Base-by-base conservation (phyloP, 352 stramenopile genomes). In the Globisporangium paddicum region DNA sequence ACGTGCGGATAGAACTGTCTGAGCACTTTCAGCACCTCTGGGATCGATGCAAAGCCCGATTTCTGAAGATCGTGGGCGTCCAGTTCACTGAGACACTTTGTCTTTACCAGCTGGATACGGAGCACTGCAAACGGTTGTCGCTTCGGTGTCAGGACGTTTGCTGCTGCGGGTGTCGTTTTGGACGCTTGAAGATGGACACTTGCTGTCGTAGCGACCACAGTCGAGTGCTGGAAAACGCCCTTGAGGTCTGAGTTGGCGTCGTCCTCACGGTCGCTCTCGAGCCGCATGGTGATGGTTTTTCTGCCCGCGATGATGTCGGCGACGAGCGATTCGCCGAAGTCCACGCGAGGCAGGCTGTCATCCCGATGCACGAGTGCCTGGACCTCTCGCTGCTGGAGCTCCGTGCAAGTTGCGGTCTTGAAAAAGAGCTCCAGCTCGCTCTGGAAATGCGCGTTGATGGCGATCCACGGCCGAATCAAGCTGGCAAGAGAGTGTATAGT, bases 241-340 rank as follows among this genome's bases (percentile, higher is more conserved):
- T 30, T 11, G 18, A 92, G 63, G 55, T 89, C 74, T 30, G 82
- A 92, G 47, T 87, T 85, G 1, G 5, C 14, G 47, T 92, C 79
- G 41, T 66, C 53, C 18, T 67, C 35, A 3, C 73, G 44, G 52
- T 89, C 82, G 0, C 76, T 86, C 8, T 72, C 18, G 5, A 90
- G 66, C 1, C 82, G 82, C 74, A 92, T 90, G 23, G 79, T 92
- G 34, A 89, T 70, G 0, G 64, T 79, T 56, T 92, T 92, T 5
- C 55, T 56, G 54, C 70, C 53, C 5, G 41, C 19, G 1, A 82
- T 42, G 28, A 91, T 80, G 21, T 71, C 68, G 1, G 61, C 46
- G 5, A 83, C 73, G 14, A 92, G 71, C n/a, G 62, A 67, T 5
- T 55, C 25, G 32, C 68, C 65, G 55, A 92, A 92, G 60, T 92